These are phyloP conservation scores for Sugiyamaella valdiviana DNA, from an alignment of 805 yeast species.

Conservation along the genomic window DNA sequence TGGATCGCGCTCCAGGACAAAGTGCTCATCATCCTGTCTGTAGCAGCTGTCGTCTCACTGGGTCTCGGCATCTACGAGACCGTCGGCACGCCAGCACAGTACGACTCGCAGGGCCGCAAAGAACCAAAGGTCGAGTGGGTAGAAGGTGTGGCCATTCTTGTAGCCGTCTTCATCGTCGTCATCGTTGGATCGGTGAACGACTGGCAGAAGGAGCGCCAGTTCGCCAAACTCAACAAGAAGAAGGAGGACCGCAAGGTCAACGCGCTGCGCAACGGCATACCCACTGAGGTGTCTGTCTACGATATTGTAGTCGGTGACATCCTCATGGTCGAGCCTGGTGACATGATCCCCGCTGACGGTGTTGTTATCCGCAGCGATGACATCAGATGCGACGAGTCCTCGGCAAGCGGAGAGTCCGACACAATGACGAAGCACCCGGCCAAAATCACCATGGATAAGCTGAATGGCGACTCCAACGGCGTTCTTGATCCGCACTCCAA, in stretches of 20 bases:
- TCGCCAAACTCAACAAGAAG: slow-evolving; percentile 77
- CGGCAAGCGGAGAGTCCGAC: slow-evolving; percentile 90
- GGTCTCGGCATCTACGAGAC: slow-evolving; percentile 90
- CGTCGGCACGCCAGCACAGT: slow-evolving; percentile 72
- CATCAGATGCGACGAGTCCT: slow-evolving; percentile 85
- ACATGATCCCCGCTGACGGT: slow-evolving; percentile 85
- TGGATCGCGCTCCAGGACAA: slow-evolving; percentile 86
- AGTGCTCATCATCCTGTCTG: slow-evolving; percentile 71
- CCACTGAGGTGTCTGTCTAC: slow-evolving; percentile 60
- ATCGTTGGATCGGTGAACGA: slow-evolving; percentile 94
- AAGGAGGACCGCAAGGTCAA: slow-evolving; percentile 77
- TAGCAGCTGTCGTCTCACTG: slow-evolving; percentile 85
- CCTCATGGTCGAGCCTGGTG: slow-evolving; percentile 82
- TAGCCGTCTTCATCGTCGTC: slow-evolving; percentile 86
- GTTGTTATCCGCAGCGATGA: slow-evolving; percentile 60
- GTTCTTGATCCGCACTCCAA: slow-evolving; percentile 29
- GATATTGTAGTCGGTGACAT: slow-evolving; percentile 85
- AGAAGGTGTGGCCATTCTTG: slow-evolving; percentile 95
- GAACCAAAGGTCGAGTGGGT: slow-evolving; percentile 94
- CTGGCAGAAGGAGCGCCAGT: slow-evolving; percentile 92
- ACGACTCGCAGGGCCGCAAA: slow-evolving; percentile 70
- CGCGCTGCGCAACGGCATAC: slow-evolving; percentile 68
- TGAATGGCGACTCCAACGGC: slow-evolving; percentile 24
- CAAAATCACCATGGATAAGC: slow-evolving; percentile 29
- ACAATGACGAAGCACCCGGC: slow-evolving; percentile 68